Conservation (phyloP, 352 stramenopile genomes). For the Pythium rishiriense region DNA sequence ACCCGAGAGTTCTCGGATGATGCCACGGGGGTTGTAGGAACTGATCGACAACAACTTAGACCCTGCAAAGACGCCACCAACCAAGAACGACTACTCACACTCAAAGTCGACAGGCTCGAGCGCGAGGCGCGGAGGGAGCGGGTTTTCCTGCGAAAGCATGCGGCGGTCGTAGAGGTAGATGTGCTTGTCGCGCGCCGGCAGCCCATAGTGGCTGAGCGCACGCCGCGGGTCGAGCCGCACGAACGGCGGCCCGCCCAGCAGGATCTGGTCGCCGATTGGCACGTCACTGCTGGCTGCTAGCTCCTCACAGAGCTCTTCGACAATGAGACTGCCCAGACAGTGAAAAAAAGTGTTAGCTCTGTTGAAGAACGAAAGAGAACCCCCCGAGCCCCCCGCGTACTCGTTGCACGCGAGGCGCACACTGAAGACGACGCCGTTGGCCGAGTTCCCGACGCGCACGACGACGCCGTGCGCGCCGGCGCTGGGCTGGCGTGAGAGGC, state of each 20-base stretch:
- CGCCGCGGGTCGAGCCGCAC: conserved; percentile 71
- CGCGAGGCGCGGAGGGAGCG: conserved; percentile 31
- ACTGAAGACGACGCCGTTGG: conserved; percentile 30
- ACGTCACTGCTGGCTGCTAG: conserved; percentile 60
- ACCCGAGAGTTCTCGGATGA: conserved; percentile 69
- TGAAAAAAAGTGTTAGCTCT: background rate
- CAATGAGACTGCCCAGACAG: conserved; percentile 50
- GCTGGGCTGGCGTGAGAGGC: conserved; percentile 6
- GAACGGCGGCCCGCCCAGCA: conserved; percentile 78
- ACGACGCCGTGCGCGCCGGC: conserved; percentile 29
- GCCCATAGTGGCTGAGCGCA: conserved; percentile 63
- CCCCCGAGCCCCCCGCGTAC: conserved; percentile 31
- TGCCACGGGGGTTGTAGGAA: conserved; percentile 48
- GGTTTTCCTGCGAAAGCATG: conserved; percentile 69
- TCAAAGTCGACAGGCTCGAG: conserved; percentile 52
- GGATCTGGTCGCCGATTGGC: conserved; percentile 70
- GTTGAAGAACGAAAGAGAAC: background rate
- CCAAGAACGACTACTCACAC: conserved; percentile 19
- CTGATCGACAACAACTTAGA: conserved; percentile 24
- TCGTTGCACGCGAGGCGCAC: conserved; percentile 37
- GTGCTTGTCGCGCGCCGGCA: conserved; percentile 56
- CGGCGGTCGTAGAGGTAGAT: conserved; percentile 85
- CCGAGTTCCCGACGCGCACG: conserved; percentile 33
- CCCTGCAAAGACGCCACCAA: background rate
- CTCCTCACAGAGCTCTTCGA: conserved; percentile 71